Conservation (phyloP, 2,329 filamentous ascomycete genomes). For the Beauveria sp. region DNA sequence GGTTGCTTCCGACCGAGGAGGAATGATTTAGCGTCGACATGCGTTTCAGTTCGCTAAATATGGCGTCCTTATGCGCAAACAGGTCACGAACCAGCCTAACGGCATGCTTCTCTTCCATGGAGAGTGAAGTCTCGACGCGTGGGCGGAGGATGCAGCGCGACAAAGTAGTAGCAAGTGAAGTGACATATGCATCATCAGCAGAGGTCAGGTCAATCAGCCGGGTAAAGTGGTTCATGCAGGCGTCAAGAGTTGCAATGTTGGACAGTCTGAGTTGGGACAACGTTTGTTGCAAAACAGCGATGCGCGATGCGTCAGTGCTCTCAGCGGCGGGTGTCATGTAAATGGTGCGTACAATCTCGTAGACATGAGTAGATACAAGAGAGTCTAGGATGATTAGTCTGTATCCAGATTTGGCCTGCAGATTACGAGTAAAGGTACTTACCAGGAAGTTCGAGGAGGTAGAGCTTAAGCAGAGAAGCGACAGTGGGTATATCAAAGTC, state of each 20-base stretch:
- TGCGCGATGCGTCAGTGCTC: slow-evolving; percentile 66
- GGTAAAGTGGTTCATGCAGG: slow-evolving; percentile 96
- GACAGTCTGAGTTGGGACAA: slow-evolving; percentile 89
- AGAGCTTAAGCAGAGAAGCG: slow-evolving; percentile 86
- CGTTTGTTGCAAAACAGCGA: slow-evolving; percentile 90
- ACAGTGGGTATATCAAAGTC: slow-evolving; percentile 93
- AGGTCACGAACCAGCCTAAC: slow-evolving; percentile 87
- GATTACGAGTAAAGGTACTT: slow-evolving; percentile 27
- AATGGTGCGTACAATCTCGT: slow-evolving; percentile 97
- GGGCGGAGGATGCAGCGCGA: slow-evolving; percentile 85
- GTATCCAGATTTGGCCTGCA: background rate
- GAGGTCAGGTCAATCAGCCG: slow-evolving; percentile 94
- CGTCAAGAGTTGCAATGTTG: slow-evolving; percentile 98
- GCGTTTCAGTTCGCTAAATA: slow-evolving; percentile 94
- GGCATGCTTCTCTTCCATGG: slow-evolving; percentile 90
- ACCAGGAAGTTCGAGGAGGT: slow-evolving; percentile 91
- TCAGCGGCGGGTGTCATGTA: slow-evolving; percentile 79
- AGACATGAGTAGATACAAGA: slow-evolving; percentile 95
- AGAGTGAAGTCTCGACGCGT: slow-evolving; percentile 78
- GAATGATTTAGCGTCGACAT: slow-evolving; percentile 64
- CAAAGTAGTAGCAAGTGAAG: slow-evolving; percentile 64
- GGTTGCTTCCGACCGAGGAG: slow-evolving; percentile 47
- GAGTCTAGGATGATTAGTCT: slow-evolving; percentile 58
- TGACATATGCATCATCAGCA: slow-evolving; percentile 79
- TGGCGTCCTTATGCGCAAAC: slow-evolving; percentile 86